phyloP scores from a whole-genome alignment of 257 asterid species.

The Nicotiana paniculata region DNA sequence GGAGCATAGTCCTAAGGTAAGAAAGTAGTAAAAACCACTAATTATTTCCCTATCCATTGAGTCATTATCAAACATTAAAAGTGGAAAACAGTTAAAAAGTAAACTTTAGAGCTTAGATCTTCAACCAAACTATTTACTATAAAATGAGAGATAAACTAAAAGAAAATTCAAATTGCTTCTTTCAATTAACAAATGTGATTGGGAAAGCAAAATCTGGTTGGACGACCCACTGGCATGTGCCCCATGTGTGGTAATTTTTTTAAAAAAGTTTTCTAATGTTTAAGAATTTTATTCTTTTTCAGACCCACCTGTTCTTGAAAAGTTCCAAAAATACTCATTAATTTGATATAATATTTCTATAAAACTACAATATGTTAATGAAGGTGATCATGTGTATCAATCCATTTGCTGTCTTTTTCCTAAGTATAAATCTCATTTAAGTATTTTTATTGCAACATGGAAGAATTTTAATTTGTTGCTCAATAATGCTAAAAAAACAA shows the following conservation, averaged over 20 bases:
- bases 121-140: neutral
- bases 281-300: conserved; percentile 6
- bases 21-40: no score
- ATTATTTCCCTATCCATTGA: neutral
- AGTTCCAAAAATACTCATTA: neutral
- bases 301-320: conserved; percentile 17
- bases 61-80: neutral
- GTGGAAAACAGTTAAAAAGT: neutral
- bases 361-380: neutral
- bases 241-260: conserved; percentile 36
- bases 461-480: conserved; percentile 4
- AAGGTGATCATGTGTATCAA: conserved; percentile 22
- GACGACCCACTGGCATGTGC: conserved; percentile 38
- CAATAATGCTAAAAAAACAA: neutral
- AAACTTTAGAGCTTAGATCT: neutral
- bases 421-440: conserved; percentile 15
- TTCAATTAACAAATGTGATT: neutral
- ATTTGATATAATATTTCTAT: neutral
- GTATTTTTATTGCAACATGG: conserved; percentile 6
- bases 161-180: neutral
- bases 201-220: neutral
- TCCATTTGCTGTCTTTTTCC: conserved; percentile 31
- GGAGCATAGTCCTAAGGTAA: neutral
- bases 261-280: neutral
- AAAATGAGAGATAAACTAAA: neutral